phyloP scores from a whole-genome alignment of 1,284 basidiomycete species.

The Flammula alnicola region DNA sequence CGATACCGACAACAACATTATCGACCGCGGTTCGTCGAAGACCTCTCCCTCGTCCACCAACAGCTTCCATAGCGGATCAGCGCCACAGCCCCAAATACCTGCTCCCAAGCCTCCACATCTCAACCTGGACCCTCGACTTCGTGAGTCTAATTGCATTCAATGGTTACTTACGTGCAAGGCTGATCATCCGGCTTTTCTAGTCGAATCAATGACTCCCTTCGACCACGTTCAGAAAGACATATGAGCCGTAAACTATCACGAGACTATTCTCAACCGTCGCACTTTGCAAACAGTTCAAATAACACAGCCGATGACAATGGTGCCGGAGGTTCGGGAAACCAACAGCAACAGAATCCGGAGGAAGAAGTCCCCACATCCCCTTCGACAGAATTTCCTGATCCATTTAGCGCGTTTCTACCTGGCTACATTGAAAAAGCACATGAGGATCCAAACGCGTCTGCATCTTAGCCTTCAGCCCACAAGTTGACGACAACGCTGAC shows the following conservation, averaged over 20 bases:
- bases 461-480: conserved; percentile 12
- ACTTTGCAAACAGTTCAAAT: conserved; percentile 1
- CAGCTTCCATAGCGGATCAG: no score
- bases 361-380: conserved; percentile 23
- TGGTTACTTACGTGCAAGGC: not conserved
- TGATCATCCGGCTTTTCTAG: not conserved
- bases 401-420: conserved; percentile 20
- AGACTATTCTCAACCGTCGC: conserved; percentile 10
- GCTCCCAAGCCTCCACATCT: conserved; percentile 1
- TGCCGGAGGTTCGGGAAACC: conserved; percentile 18
- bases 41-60: conserved; percentile 20
- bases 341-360: conserved; percentile 7
- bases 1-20: conserved; percentile 2
- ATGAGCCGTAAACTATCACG: conserved; percentile 21
- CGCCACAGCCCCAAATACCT: not conserved
- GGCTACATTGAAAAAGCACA: conserved; percentile 20
- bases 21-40: conserved; percentile 14
- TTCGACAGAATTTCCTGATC: conserved; percentile 26
- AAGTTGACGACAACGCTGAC: not conserved
- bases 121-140: conserved; percentile 14
- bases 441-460: conserved; percentile 27
- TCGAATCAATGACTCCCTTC: no score
- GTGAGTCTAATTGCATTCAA: conserved; percentile 11
- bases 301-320: conserved; percentile 8
- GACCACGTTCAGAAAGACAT: conserved; percentile 7